phyloP scores from a whole-genome alignment of 2,329 filamentous ascomycete species.

The Zymoseptoria passerinii region DNA sequence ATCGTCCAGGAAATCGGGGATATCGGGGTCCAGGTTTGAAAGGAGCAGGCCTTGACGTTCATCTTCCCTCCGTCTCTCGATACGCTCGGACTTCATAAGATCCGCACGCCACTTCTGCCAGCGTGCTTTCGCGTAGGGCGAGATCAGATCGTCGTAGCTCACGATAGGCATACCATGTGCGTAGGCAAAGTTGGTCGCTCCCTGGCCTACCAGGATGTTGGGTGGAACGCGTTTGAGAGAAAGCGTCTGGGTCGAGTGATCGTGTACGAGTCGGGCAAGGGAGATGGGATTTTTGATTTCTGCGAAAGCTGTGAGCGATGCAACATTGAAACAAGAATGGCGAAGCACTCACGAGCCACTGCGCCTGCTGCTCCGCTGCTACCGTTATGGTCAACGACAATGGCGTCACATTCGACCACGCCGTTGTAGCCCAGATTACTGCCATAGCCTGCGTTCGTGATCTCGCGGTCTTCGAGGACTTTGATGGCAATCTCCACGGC shows the following conservation, averaged over 20 bases:
- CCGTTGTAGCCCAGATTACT: slow-evolving; percentile 91
- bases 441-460: slow-evolving; percentile 93
- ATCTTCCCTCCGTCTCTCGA: slow-evolving; percentile 30
- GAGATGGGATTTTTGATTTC: slow-evolving; percentile 90
- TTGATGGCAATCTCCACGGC: slow-evolving; percentile 85
- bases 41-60: slow-evolving; percentile 16
- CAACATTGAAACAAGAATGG: background rate
- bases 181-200: slow-evolving; percentile 77
- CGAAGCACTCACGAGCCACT: slow-evolving; percentile 63
- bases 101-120: slow-evolving; percentile 71
- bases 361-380: slow-evolving; percentile 90
- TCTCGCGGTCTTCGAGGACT: slow-evolving; percentile 82
- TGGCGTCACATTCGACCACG: slow-evolving; percentile 88
- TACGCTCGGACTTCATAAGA: slow-evolving; percentile 52
- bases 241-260: slow-evolving; percentile 66
- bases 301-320: slow-evolving; percentile 30
- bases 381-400: slow-evolving; percentile 81
- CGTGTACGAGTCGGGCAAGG: slow-evolving; percentile 73
- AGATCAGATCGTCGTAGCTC: slow-evolving; percentile 71
- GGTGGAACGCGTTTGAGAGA: slow-evolving; percentile 83
- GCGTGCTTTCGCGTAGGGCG: slow-evolving; percentile 66
- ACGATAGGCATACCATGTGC: slow-evolving; percentile 67
- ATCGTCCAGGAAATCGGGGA: slow-evolving; percentile 5
- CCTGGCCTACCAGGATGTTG: slow-evolving; percentile 79
- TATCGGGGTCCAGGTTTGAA: slow-evolving; percentile 16